Evolutionary conservation across 306 rosid genomes (phyloP), one percentile per base, ranked within the genome.

Genomic region (Cicer judaicum): DNA sequence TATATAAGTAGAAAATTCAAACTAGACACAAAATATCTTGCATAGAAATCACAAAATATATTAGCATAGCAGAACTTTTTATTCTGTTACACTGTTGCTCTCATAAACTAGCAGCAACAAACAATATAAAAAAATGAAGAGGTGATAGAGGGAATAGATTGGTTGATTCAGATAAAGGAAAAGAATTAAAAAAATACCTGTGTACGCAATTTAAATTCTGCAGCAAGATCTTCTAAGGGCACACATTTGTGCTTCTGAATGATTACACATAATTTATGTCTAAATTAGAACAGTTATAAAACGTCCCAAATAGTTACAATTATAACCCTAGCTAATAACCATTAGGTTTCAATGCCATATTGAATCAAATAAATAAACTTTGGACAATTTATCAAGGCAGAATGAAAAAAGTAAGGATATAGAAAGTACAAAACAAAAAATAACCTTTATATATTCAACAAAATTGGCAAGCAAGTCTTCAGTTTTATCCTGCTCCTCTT

Each of bases 181-280:
- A n/a, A 52, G 10, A 16, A 81, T 5, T 5, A 15, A 63, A 38
- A 55, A 41, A 72, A 66, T 90, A 94, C 99, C 97, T 95, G 99
- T 18, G 99, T 95, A 52, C 97, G 86, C 47, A 95, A 78, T 70
- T 85, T 90, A 70, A 90, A 92, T 77, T 95, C 99, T 54, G 98
- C 97, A 79, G 99, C 98, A 80, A 95, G 92, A 74, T 95, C 98
- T 84, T 95, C 99, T 64, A 95, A 85, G 60, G 92, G 97, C 74
- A 95, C 89, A 77, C 99, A 92, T 85, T 95, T 95, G 52, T 90
- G 88, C 72, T 81, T 89, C 99, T 95, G 96, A 82, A 82, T 64
- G 53, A 70, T 72, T 60, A 75, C 9, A 74, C 18, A 72, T 49
- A 79, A 71, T 12, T 4, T 6, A 38, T 46, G 43, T 71, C 29